A percentile compares a stretch with the other conserved stretches of the same genome.
Evolutionary conservation across 345 rosid species (phyloP).

Genomic region (Gossypium turneri): DNA sequence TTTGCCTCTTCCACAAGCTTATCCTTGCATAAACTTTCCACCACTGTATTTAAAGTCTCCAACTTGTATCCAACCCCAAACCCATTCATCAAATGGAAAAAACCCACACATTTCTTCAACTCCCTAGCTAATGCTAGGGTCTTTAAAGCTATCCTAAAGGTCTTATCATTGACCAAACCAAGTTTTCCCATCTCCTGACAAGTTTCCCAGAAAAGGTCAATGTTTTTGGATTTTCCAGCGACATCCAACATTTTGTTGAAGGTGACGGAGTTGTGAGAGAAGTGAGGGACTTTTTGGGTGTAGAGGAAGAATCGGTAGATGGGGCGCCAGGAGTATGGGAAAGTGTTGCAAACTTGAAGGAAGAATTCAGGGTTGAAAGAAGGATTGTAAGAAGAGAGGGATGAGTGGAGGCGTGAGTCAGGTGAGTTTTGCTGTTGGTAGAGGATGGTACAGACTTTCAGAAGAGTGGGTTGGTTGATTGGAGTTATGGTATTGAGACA

Average conservation of each 20-base stretch:
- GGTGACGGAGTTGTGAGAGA: constrained; percentile 47
- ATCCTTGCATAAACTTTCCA: constrained; percentile 47
- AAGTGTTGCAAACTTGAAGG: constrained; percentile 83
- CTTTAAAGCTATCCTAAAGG: constrained; percentile 54
- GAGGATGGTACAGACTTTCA: constrained; percentile 73
- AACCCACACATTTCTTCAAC: constrained; percentile 60
- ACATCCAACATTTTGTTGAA: constrained; percentile 66
- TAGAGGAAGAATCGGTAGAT: constrained; percentile 66
- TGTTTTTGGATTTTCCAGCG: constrained; percentile 59
- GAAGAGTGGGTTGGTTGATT: constrained; percentile 52
- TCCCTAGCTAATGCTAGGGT: constrained; percentile 63
- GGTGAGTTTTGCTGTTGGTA: constrained; percentile 71
- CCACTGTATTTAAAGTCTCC: constrained; percentile 48
- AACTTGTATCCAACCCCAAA: constrained; percentile 48
- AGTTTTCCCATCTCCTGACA: constrained; percentile 44
- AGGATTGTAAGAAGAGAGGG: constrained; percentile 42
- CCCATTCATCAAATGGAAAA: constrained; percentile 63
- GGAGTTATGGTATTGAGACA: constrained; percentile 23
- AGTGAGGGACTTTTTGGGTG: constrained; percentile 37
- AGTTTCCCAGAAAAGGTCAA: constrained; percentile 65
- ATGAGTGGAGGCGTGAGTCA: constrained; percentile 54
- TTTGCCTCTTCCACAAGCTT: constrained; percentile 70
- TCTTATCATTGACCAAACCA: constrained; percentile 58
- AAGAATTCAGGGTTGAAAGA: constrained; percentile 63
- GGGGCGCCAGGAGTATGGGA: constrained; percentile 83